phyloP scores from a whole-genome alignment of 495 filamentous ascomycete genomes.

The Annulohypoxylon maeteangense region DNA sequence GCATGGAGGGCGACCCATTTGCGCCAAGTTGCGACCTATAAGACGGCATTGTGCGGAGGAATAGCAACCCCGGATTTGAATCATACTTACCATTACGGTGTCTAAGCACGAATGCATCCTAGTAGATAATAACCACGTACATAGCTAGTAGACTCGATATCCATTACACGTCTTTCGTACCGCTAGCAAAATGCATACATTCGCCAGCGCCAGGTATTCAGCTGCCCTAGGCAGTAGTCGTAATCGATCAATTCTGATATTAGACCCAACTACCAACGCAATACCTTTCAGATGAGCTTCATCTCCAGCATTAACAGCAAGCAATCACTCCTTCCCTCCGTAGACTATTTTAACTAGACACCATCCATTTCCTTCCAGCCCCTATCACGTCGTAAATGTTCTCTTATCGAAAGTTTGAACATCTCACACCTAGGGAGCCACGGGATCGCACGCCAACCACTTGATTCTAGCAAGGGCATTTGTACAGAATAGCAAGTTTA shows the following conservation, averaged over 20 bases:
- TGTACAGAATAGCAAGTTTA: constrained; percentile 18
- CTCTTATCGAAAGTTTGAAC: not conserved
- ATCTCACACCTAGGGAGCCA: not conserved
- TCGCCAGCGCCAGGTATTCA: not conserved
- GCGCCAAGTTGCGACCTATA: not conserved
- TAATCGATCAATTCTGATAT: not conserved
- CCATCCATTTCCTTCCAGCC: not conserved
- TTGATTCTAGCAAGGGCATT: constrained; percentile 1
- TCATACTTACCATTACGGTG: not conserved
- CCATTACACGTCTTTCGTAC: not conserved
- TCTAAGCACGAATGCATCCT: not conserved
- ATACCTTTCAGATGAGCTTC: not conserved
- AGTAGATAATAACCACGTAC: not conserved
- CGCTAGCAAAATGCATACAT: not conserved
- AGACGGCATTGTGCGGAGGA: not conserved
- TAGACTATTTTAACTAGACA: constrained; percentile 1
- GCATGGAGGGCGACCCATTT: too few relatives aligned
- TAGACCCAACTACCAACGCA: not conserved
- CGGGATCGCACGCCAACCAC: not conserved
- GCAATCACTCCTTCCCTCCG: not conserved
- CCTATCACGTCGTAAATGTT: not conserved
- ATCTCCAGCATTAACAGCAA: constrained; percentile 12
- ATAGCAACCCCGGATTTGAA: not conserved
- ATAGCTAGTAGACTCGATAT: not conserved
- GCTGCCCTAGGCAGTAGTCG: not conserved